A percentile compares a stretch with the other conserved stretches of the same genome.
Evolutionary conservation across 495 filamentous ascomycete genomes (phyloP).

Genomic region (Penicillium verhagenii): DNA sequence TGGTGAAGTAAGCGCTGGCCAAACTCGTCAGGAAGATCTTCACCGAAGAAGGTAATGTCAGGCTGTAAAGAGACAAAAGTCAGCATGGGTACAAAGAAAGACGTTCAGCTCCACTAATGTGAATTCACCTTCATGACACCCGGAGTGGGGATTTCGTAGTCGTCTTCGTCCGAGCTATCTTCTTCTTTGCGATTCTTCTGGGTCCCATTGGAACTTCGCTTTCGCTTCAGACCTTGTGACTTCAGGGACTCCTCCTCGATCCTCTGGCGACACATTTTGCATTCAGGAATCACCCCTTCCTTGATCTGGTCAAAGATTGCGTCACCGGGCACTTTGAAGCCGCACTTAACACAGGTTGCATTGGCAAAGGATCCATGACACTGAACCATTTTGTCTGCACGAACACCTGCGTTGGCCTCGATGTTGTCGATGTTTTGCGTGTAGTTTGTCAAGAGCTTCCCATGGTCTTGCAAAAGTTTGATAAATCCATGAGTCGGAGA

Average conservation of each 20-base stretch:
- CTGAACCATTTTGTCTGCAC: slow-evolving; percentile 82
- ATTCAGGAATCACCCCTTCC: slow-evolving; percentile 66
- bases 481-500: slow-evolving; percentile 96
- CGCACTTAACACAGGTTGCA: slow-evolving; percentile 84
- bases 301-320: slow-evolving; percentile 76
- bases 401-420: slow-evolving; percentile 82
- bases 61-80: slow-evolving; percentile 49
- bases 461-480: slow-evolving; percentile 84
- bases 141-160: slow-evolving; percentile 65
- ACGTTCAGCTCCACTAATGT: neutral
- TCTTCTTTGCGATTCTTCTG: slow-evolving; percentile 53
- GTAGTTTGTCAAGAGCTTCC: slow-evolving; percentile 92
- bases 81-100: neutral
- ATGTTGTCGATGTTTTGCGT: slow-evolving; percentile 99
- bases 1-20: slow-evolving; percentile 74
- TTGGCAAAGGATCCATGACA: slow-evolving; percentile 96
- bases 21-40: slow-evolving; percentile 76
- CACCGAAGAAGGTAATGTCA: slow-evolving; percentile 92
- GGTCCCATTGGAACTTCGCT: slow-evolving; percentile 63
- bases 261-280: slow-evolving; percentile 36
- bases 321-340: slow-evolving; percentile 69
- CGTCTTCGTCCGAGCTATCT: slow-evolving; percentile 70
- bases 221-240: slow-evolving; percentile 66
- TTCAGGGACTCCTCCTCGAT: slow-evolving; percentile 40
- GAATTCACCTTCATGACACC: slow-evolving; percentile 83